phyloP scores from a whole-genome alignment of 371 early-diverging fungal species.

The Zychaea mexicana region DNA sequence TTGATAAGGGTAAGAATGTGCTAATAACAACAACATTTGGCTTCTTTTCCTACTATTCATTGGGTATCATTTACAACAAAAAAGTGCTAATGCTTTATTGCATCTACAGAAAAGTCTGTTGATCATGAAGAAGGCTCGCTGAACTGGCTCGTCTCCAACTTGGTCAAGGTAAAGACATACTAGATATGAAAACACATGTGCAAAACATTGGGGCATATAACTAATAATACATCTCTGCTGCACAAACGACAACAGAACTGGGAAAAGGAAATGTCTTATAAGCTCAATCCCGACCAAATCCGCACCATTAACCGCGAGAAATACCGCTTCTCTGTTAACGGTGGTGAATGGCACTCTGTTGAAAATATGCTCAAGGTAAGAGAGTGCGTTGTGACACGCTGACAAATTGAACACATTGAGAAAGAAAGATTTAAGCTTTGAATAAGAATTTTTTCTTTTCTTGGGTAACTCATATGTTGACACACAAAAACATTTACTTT shows the following conservation, averaged over 20 bases:
- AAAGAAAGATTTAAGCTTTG: too few species aligned
- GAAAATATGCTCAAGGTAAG: conserved; percentile 56
- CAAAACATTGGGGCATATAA: too few species aligned
- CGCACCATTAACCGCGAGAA: conserved; percentile 49
- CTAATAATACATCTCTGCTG: too few species aligned
- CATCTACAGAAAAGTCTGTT: conserved; percentile 33
- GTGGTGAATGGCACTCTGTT: conserved; percentile 34
- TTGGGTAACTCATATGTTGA: too few species aligned
- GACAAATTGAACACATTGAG: too few species aligned
- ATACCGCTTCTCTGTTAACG: conserved; percentile 55
- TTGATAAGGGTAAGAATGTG: conserved; percentile 38
- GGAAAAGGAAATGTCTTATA: conserved; percentile 61
- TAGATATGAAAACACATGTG: not conserved
- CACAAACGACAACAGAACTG: conserved; percentile 55
- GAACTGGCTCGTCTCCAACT: conserved; percentile 49
- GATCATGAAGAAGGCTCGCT: conserved; percentile 49
- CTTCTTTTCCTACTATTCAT: too few species aligned
- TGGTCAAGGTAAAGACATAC: conserved; percentile 41
- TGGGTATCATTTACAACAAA: not conserved
- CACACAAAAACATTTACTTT: not conserved
- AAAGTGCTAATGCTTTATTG: not conserved
- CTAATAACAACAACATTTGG: not conserved
- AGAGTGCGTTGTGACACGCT: too few species aligned
- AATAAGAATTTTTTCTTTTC: too few species aligned
- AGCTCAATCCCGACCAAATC: conserved; percentile 48